phyloP scores from a whole-genome alignment of 176 grass and related monocot species.

The Tillandsia fasciculata region DNA sequence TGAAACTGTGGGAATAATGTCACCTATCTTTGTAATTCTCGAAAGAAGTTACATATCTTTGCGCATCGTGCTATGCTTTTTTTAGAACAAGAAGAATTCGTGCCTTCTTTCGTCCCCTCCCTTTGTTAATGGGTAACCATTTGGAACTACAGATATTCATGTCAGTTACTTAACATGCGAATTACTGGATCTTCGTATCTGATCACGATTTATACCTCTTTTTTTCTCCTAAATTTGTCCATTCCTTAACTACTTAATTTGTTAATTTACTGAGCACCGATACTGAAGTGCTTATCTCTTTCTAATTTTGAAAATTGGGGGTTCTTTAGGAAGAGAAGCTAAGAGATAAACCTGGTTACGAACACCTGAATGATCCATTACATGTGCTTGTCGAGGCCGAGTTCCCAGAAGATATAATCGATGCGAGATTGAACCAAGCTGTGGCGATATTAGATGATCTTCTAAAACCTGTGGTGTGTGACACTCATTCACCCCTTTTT shows the following conservation, averaged over 20 bases:
- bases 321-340: constrained; percentile 80
- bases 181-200: background rate
- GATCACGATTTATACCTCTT: background rate
- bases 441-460: constrained; percentile 83
- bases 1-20: no score
- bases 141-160: background rate
- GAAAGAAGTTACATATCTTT: no score
- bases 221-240: background rate
- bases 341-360: constrained; percentile 97
- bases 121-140: background rate
- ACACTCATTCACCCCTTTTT: constrained; percentile 1
- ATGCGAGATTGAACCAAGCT: constrained; percentile 68
- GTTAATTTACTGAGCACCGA: background rate
- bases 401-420: constrained; percentile 82
- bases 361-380: constrained; percentile 92
- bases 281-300: constrained; percentile 1
- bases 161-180: background rate
- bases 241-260: no score
- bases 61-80: no score
- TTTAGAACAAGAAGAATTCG: no score
- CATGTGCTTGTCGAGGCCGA: constrained; percentile 94
- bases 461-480: constrained; percentile 84
- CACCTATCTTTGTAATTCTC: no score
- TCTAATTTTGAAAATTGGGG: constrained; percentile 13
- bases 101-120: no score